phyloP scores from a whole-genome alignment of 2,329 filamentous ascomycete species.

The Cladosporium sp. region DNA sequence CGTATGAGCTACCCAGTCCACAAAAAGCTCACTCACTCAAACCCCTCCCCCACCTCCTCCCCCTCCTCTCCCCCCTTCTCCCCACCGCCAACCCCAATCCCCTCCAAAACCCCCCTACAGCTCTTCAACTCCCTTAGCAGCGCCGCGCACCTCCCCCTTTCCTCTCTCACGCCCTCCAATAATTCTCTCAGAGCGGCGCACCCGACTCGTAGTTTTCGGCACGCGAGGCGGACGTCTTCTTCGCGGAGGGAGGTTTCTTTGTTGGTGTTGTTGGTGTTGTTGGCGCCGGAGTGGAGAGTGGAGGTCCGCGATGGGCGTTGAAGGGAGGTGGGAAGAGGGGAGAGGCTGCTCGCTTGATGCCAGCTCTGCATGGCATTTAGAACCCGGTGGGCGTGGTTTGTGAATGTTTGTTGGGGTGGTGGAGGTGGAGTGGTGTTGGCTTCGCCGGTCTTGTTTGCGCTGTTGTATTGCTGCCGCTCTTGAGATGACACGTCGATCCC shows the following conservation, averaged over 20 bases:
- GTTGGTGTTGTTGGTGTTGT: too few relatives aligned
- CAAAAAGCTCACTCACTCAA: too few relatives aligned
- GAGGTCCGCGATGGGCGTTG: too few relatives aligned
- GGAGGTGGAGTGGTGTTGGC: neutral
- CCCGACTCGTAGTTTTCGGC: slow-evolving; percentile 16
- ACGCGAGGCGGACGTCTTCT: slow-evolving; percentile 14
- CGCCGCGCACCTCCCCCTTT: slow-evolving; percentile 15
- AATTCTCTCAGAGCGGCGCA: slow-evolving; percentile 19
- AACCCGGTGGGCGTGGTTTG: neutral
- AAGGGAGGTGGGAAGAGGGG: too few relatives aligned
- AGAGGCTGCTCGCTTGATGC: neutral
- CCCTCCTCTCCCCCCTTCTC: neutral
- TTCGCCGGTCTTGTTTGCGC: neutral
- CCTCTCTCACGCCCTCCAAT: slow-evolving; percentile 14
- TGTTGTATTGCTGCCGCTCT: neutral
- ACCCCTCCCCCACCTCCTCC: neutral
- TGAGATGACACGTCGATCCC: slow-evolving; percentile 11
- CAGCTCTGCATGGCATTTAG: slow-evolving; percentile 2
- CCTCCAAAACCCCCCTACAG: slow-evolving; percentile 17
- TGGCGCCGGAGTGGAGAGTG: too few relatives aligned
- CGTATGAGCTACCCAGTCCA: too few relatives aligned
- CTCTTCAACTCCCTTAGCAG: slow-evolving; percentile 18
- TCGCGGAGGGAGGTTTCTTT: neutral
- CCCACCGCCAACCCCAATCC: slow-evolving; percentile 17
- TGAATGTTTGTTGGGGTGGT: slow-evolving; percentile 8